Percentiles rank a stretch among this genome's conserved stretches.
These are phyloP conservation scores for Sporobolomyces pararoseus DNA, from an alignment of 768 basidiomycete genomes.

Conservation along the genomic window DNA sequence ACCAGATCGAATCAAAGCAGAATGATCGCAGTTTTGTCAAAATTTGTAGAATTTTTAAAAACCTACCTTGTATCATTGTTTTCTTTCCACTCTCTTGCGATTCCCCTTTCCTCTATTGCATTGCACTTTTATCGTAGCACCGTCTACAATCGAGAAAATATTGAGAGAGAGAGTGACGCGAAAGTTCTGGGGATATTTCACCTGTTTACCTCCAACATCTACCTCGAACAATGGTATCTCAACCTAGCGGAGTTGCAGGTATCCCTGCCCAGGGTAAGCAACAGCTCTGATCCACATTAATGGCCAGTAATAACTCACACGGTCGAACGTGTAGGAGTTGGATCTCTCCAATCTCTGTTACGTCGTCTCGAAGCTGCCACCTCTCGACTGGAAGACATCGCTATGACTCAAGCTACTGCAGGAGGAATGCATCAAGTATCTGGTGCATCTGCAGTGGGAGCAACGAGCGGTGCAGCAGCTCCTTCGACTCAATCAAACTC, in stretches of 20 bases:
- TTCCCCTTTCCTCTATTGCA: not conserved
- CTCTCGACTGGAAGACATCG: slow-evolving; percentile 86
- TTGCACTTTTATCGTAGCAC: not conserved
- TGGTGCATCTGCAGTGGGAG: slow-evolving; percentile 45
- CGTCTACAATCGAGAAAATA: too few relatives aligned
- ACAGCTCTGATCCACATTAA: not conserved
- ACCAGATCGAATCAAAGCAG: slow-evolving; percentile 1
- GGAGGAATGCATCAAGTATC: slow-evolving; percentile 42
- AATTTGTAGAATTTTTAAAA: not conserved
- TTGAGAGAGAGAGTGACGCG: not conserved
- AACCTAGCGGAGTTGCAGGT: slow-evolving; percentile 21
- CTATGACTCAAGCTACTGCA: slow-evolving; percentile 53
- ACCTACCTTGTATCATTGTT: too few relatives aligned
- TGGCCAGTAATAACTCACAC: not conserved
- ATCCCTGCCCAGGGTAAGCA: slow-evolving; percentile 23
- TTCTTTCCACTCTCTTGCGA: too few relatives aligned
- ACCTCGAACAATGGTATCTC: slow-evolving; percentile 13
- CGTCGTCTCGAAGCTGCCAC: slow-evolving; percentile 80
- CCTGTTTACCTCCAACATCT: not conserved
- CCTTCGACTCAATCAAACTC: not conserved
- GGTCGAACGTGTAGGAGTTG: slow-evolving; percentile 12
- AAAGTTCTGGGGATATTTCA: not conserved
- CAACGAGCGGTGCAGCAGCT: slow-evolving; percentile 47
- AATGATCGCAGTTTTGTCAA: not conserved
- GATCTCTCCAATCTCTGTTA: slow-evolving; percentile 29